Percentiles rank a stretch among this genome's conserved stretches.
Evolutionary conservation across 768 basidiomycete species (phyloP).

Genomic region (Leccinum barrowsii): DNA sequence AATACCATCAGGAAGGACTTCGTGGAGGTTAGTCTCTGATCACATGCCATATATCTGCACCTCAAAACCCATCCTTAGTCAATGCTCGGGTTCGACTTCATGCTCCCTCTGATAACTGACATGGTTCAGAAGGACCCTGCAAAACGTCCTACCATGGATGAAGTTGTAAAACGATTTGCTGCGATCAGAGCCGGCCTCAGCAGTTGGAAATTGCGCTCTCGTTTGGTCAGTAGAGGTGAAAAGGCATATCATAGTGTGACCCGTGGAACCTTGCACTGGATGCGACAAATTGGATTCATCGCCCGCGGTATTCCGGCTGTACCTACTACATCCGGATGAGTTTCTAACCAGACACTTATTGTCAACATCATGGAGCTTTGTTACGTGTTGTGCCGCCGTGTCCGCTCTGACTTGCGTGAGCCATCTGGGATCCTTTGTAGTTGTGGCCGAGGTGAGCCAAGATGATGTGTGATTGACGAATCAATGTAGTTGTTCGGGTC

Average conservation of each 20-base stretch:
- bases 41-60: neutral
- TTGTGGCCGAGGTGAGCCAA: neutral
- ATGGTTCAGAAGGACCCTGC: slow-evolving; percentile 38
- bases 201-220: slow-evolving; percentile 28
- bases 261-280: slow-evolving; percentile 20
- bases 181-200: slow-evolving; percentile 9
- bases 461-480: neutral
- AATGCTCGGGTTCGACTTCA: slow-evolving; percentile 25
- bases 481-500: too few relatives aligned
- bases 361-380: too few relatives aligned
- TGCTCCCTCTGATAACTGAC: slow-evolving; percentile 32
- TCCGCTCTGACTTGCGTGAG: neutral
- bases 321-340: slow-evolving; percentile 1
- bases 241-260: neutral
- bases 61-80: neutral
- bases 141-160: slow-evolving; percentile 36
- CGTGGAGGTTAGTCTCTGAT: neutral
- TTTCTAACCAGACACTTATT: too few relatives aligned
- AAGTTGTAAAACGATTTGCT: slow-evolving; percentile 19
- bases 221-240: slow-evolving; percentile 10
- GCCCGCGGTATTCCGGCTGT: slow-evolving; percentile 16
- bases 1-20: neutral
- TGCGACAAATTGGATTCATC: slow-evolving; percentile 20
- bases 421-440: neutral
- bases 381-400: neutral